A percentile compares a stretch with the other conserved stretches of the same genome.
These are phyloP conservation scores for Pyrus hybrid DNA, from an alignment of 331 rosid genomes.

Conservation along the genomic window DNA sequence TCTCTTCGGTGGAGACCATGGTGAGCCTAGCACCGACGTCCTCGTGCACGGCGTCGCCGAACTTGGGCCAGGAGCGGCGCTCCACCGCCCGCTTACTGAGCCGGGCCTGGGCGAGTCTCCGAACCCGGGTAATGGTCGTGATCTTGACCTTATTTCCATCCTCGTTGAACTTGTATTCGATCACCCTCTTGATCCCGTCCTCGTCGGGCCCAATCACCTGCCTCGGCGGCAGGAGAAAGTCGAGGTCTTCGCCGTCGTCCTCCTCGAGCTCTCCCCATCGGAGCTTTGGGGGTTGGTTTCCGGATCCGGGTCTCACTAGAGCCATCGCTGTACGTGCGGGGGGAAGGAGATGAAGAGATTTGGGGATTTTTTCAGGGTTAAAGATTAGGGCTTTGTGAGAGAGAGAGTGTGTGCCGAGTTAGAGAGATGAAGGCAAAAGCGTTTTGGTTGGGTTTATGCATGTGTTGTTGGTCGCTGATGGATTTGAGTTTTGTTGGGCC, in stretches of 20 bases:
- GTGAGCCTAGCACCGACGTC: constrained; percentile 82
- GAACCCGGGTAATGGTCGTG: constrained; percentile 62
- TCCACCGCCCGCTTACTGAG: constrained; percentile 83
- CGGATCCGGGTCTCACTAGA: constrained; percentile 4
- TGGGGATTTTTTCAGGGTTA: background rate
- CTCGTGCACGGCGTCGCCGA: constrained; percentile 83
- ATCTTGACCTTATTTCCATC: constrained; percentile 76
- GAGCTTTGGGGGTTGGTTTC: constrained; percentile 33
- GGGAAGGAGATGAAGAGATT: background rate
- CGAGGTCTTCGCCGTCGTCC: constrained; percentile 80
- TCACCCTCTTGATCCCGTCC: constrained; percentile 65
- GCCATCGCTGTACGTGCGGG: constrained; percentile 9
- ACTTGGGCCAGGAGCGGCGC: constrained; percentile 83
- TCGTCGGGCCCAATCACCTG: constrained; percentile 76
- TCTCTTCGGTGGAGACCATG: constrained; percentile 92
- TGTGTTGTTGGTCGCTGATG: background rate
- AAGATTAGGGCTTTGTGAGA: background rate
- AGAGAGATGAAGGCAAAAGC: background rate
- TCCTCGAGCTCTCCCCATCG: constrained; percentile 90
- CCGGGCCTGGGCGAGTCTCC: constrained; percentile 84
- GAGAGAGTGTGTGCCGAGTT: background rate
- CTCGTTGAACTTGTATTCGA: constrained; percentile 74
- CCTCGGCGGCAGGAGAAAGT: constrained; percentile 71
- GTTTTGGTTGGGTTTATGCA: background rate
- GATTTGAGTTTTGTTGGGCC: background rate